Conservation (phyloP, 805 yeast genomes). For the Metschnikowia koreensis region DNA sequence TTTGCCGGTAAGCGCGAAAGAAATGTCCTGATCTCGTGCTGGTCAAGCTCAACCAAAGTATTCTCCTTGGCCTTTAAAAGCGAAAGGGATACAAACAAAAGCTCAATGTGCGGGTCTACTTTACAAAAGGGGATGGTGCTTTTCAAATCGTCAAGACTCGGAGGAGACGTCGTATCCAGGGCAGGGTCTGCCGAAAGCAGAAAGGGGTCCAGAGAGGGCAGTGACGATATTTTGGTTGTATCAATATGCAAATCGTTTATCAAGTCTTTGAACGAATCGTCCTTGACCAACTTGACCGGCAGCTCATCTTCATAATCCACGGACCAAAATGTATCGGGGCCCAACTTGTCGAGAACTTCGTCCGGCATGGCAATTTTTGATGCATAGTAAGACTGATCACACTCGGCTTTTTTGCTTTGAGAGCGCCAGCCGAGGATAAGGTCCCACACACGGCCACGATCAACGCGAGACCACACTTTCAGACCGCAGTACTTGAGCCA, state of each 20-base stretch:
- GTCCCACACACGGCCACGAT: slow-evolving; percentile 91
- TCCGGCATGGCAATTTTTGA: slow-evolving; percentile 31
- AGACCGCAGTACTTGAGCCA: slow-evolving; percentile 93
- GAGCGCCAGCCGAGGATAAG: slow-evolving; percentile 72
- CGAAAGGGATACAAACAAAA: slow-evolving; percentile 73
- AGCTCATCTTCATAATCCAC: slow-evolving; percentile 17
- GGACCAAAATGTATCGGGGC: slow-evolving; percentile 67
- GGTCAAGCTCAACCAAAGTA: slow-evolving; percentile 81
- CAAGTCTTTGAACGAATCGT: slow-evolving; percentile 32
- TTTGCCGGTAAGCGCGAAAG: slow-evolving; percentile 57
- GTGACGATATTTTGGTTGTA: slow-evolving; percentile 1
- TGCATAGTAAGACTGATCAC: slow-evolving; percentile 28
- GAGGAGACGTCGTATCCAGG: slow-evolving; percentile 6
- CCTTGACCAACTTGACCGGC: slow-evolving; percentile 4
- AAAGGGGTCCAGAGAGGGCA: slow-evolving; percentile 14
- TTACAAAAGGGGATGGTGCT: slow-evolving; percentile 50
- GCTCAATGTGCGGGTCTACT: slow-evolving; percentile 72
- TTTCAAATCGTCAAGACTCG: slow-evolving; percentile 7
- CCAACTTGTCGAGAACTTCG: slow-evolving; percentile 37
- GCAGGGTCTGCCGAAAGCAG: slow-evolving; percentile 8
- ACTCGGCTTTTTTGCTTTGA: slow-evolving; percentile 28
- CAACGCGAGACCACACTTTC: slow-evolving; percentile 75
- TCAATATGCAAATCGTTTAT: slow-evolving; percentile 28
- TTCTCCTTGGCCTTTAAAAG: slow-evolving; percentile 77
- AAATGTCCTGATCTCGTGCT: slow-evolving; percentile 80